Percentiles rank a stretch among this genome's conserved stretches.
These are phyloP conservation scores for Kalmanozyma brasiliensis DNA, from an alignment of 1,284 basidiomycete genomes.

Conservation along the genomic window DNA sequence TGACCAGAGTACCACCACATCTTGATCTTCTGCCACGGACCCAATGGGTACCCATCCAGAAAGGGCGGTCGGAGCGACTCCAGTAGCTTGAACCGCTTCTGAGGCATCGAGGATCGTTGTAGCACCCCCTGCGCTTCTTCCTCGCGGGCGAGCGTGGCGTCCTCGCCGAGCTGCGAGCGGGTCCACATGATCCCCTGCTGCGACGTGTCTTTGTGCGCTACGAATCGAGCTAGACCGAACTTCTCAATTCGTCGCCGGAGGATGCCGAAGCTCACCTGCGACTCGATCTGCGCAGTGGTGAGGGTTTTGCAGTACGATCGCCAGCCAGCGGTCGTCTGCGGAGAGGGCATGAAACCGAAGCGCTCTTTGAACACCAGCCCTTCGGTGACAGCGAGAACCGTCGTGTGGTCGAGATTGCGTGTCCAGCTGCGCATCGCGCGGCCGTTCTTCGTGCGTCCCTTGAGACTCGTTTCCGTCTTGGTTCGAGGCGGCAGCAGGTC, in stretches of 20 bases:
- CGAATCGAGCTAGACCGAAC: constrained; percentile 65
- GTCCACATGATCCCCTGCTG: constrained; percentile 59
- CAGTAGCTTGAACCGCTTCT: constrained; percentile 50
- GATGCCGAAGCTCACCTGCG: constrained; percentile 54
- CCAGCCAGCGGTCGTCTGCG: constrained; percentile 13
- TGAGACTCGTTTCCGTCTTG: constrained; percentile 15
- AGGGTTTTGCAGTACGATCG: constrained; percentile 46
- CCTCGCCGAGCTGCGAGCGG: constrained; percentile 20
- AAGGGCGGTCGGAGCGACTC: constrained; percentile 64
- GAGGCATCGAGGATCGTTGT: constrained; percentile 32
- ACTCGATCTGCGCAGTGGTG: constrained; percentile 59
- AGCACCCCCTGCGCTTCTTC: constrained; percentile 24
- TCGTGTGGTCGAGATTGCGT: constrained; percentile 64
- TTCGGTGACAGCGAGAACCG: constrained; percentile 64
- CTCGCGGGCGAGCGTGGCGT: constrained; percentile 4
- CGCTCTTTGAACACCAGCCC: constrained; percentile 53
- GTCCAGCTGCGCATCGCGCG: constrained; percentile 65
- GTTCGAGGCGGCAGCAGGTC: constrained; percentile 43
- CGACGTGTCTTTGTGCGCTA: constrained; percentile 63
- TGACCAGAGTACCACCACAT: constrained; percentile 55
- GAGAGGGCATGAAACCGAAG: constrained; percentile 39
- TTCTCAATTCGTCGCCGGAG: constrained; percentile 63
- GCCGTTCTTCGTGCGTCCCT: constrained; percentile 42
- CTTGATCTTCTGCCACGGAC: constrained; percentile 56
- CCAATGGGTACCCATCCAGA: constrained; percentile 62